These are phyloP conservation scores for Diplodia intermedia DNA, from an alignment of 2,329 filamentous ascomycete genomes.

Conservation along the genomic window DNA sequence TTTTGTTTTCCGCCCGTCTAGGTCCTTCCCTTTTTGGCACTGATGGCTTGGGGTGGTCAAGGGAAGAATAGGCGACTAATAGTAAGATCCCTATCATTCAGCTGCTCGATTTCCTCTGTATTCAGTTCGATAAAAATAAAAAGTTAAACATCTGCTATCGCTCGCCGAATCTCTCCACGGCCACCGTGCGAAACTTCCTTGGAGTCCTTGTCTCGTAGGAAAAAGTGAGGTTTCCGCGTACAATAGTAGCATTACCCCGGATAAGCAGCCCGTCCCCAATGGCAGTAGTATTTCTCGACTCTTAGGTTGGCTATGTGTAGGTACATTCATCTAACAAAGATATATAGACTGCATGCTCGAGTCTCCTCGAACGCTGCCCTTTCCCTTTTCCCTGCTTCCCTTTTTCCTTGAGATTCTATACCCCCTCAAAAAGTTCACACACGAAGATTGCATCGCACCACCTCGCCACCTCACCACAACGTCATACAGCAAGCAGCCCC, in stretches of 20 bases:
- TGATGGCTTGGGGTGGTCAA: no score
- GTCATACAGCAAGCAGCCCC: neutral
- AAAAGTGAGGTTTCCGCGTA: no score
- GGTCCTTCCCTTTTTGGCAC: no score
- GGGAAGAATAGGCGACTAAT: no score
- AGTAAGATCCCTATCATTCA: neutral
- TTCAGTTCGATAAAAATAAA: neutral
- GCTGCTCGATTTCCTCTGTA: neutral
- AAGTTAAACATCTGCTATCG: no score
- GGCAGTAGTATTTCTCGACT: neutral
- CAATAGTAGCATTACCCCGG: no score
- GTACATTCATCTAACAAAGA: neutral
- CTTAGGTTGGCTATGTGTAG: neutral
- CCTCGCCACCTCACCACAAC: neutral
- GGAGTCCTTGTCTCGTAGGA: no score
- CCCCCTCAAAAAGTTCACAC: conserved; percentile 2
- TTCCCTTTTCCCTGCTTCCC: neutral
- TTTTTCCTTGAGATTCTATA: neutral
- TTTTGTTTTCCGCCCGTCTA: no score
- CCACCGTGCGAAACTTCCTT: no score
- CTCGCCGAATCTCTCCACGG: no score
- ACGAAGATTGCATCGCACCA: neutral
- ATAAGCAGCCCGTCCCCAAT: neutral
- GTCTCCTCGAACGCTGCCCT: neutral
- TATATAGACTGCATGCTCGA: neutral